Percentiles rank a stretch among this genome's conserved stretches.
phyloP scores from a whole-genome alignment of 441 rosid genomes.

The Populus hybrid region DNA sequence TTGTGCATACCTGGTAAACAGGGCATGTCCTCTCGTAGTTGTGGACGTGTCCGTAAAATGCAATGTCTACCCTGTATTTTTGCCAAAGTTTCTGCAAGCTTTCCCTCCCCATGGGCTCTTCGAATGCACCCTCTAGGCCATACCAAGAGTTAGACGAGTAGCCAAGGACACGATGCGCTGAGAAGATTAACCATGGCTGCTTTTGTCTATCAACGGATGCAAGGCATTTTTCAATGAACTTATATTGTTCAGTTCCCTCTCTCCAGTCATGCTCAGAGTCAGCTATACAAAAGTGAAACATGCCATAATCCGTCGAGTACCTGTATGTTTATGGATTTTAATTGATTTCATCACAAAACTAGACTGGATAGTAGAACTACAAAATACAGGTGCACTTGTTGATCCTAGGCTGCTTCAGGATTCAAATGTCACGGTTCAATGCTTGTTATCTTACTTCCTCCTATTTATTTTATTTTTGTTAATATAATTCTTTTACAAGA shows the following conservation, averaged over 20 bases:
- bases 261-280: slow-evolving; percentile 99
- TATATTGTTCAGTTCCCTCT: slow-evolving; percentile 78
- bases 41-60: slow-evolving; percentile 93
- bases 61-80: slow-evolving; percentile 90
- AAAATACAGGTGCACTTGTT: too few species aligned
- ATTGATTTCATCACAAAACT: neutral
- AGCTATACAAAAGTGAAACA: slow-evolving; percentile 92
- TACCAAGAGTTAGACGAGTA: slow-evolving; percentile 70
- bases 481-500: neutral
- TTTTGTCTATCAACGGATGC: slow-evolving; percentile 77
- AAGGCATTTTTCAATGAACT: slow-evolving; percentile 78
- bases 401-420: neutral
- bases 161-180: slow-evolving; percentile 87
- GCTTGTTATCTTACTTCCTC: neutral
- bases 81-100: slow-evolving; percentile 91
- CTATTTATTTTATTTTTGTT: neutral
- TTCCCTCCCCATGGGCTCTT: slow-evolving; percentile 97
- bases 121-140: slow-evolving; percentile 56
- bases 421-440: neutral
- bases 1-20: slow-evolving; percentile 62
- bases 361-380: neutral
- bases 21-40: slow-evolving; percentile 94
- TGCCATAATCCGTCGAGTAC: slow-evolving; percentile 84
- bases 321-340: slow-evolving; percentile 30
- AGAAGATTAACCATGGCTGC: slow-evolving; percentile 95